A percentile compares a stretch with the other conserved stretches of the same genome.
phyloP scores from a whole-genome alignment of 108 stramenopile genomes.

The Fistulifera solaris region DNA sequence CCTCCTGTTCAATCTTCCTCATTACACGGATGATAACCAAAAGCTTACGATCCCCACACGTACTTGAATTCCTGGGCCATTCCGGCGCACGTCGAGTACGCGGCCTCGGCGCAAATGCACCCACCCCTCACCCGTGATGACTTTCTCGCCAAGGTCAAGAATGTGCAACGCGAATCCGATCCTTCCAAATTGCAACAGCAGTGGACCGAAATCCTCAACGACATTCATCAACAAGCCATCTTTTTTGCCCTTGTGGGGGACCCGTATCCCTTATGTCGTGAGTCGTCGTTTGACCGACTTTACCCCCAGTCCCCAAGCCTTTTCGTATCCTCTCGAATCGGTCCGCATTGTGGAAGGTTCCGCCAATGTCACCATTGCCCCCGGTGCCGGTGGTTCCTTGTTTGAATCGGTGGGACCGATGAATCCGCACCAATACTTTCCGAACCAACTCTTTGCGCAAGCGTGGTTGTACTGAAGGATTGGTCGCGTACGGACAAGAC shows the following conservation, averaged over 20 bases:
- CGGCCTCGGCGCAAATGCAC: conserved; percentile 24
- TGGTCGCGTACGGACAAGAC: conserved; percentile 48
- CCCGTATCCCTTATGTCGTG: conserved; percentile 43
- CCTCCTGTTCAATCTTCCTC: too few species aligned
- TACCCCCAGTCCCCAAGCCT: conserved; percentile 25
- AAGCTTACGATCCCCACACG: conserved; percentile 50
- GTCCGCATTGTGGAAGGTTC: conserved; percentile 27
- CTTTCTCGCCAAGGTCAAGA: conserved; percentile 28
- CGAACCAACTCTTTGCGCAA: conserved; percentile 40
- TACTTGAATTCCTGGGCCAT: conserved; percentile 39
- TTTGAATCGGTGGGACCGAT: conserved; percentile 35
- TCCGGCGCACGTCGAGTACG: conserved; percentile 42
- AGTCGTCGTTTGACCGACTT: conserved; percentile 46
- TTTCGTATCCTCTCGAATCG: conserved; percentile 23
- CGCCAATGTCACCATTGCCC: conserved; percentile 31
- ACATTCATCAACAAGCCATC: conserved; percentile 40
- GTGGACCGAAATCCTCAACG: conserved; percentile 42
- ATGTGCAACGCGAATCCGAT: conserved; percentile 22
- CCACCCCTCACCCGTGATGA: conserved; percentile 33
- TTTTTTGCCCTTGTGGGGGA: conserved; percentile 60
- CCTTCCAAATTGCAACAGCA: conserved; percentile 5
- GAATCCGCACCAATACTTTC: conserved; percentile 50
- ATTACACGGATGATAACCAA: too few species aligned
- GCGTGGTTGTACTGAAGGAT: conserved; percentile 63
- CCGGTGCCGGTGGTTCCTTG: conserved; percentile 33